These are phyloP conservation scores for Rehmannia glutinosa DNA, from an alignment of 257 asterid species.

Conservation along the genomic window DNA sequence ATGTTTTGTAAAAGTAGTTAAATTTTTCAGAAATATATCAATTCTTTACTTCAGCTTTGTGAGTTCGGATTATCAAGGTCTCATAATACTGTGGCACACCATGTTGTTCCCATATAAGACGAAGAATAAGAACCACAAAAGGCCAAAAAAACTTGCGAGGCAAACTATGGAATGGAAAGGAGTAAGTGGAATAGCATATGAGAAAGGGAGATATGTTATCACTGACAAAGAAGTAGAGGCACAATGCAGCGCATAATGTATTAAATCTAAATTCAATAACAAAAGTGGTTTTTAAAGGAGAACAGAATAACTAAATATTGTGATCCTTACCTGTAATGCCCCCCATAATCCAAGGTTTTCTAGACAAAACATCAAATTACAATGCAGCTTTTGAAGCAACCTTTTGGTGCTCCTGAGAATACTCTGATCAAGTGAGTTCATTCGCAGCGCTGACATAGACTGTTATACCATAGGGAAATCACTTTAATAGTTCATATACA, in stretches of 20 bases:
- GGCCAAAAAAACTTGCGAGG: neutral
- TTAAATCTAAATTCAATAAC: neutral
- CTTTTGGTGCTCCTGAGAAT: conserved; percentile 49
- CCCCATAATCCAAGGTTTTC: conserved; percentile 93
- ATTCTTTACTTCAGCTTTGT: neutral
- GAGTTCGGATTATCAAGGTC: neutral
- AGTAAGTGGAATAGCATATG: neutral
- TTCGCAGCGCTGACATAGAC: conserved; percentile 49
- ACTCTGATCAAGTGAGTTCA: conserved; percentile 43
- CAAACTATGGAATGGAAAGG: conserved; percentile 5
- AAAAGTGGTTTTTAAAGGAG: neutral
- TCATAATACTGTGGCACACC: neutral
- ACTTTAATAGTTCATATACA: conserved; percentile 7
- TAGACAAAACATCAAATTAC: conserved; percentile 61
- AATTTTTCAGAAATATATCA: neutral
- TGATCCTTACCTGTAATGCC: conserved; percentile 68
- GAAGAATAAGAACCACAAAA: neutral
- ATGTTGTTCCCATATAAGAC: neutral
- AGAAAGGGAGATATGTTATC: neutral
- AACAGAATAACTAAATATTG: conserved; percentile 7
- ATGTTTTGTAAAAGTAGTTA: neutral
- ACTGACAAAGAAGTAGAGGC: conserved; percentile 6
- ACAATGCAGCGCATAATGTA: neutral
- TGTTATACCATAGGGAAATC: conserved; percentile 35
- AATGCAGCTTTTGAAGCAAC: conserved; percentile 62